Base-by-base conservation (phyloP, 2,329 filamentous ascomycete genomes). In the Apiospora marii region DNA sequence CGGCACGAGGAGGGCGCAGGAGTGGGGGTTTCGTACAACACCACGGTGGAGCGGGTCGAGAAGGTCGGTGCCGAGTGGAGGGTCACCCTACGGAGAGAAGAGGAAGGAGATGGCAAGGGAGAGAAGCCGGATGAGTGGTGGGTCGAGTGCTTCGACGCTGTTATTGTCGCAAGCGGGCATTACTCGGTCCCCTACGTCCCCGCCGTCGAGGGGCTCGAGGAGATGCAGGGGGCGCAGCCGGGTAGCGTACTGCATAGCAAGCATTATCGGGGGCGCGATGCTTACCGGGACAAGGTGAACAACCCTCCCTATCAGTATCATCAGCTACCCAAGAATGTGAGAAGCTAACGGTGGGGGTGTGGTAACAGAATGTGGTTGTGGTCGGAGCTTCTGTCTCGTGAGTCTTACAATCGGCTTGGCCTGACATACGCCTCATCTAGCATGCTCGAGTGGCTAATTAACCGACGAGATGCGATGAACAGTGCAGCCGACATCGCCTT, bases 341-440 rank as follows among this genome's bases (percentile, higher is more conserved):
- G 64, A 16, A 70, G 43, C n/a, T 64, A 41, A 53, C 72, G 34
- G n/a, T 5, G 34, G 61, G 67, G 69, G 43, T 34, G 22, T 19
- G n/a, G 58, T 48, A 16, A 44, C 49, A 91, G 88, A 85, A 83
- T 73, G 87, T 92, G 0, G 83, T 92, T 0, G 85, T 91, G 0
- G 89, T 93, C 1, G 91, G 91, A 3, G 90, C 89, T 0, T 91
- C 89, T 0, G 90, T 92, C 3, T 92, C 90, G 0, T 64, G 14
- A 41, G 58, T 41, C 43, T 14, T 44, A 4, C 43, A 16, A 16
- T 16, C 14, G 43, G 16, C 13, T 10, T 44, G 43, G 3, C 13
- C 13, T 14, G 43, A 13, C 43, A 44, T 44, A 44, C 16, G 2
- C 43, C 13, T 16, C 16, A 12, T 44, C 19, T 8, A 22, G 46